These are phyloP conservation scores for Botrytis porri DNA, from an alignment of 2,329 filamentous ascomycete species.

Conservation along the genomic window DNA sequence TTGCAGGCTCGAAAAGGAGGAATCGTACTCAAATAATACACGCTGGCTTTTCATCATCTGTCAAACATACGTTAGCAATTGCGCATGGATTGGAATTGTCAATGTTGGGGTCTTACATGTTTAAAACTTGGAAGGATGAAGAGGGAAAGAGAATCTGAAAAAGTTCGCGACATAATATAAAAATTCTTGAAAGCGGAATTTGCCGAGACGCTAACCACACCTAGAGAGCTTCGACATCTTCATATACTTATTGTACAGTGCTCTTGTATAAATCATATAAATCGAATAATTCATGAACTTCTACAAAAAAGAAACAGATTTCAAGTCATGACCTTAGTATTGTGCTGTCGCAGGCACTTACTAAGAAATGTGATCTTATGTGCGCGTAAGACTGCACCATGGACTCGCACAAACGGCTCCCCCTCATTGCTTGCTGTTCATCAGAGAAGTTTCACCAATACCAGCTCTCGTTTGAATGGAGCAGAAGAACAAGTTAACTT, in stretches of 20 bases:
- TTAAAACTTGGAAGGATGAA: conserved; percentile 99
- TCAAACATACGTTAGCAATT: conserved; percentile 37
- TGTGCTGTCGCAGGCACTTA: conserved; percentile 19
- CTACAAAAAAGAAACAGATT: conserved; percentile 3
- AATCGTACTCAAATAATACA: conserved; percentile 85
- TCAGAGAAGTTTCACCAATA: conserved; percentile 23
- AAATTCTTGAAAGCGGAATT: conserved; percentile 25
- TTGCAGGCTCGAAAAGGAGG: conserved; percentile 60
- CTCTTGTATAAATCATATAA: background rate
- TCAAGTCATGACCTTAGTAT: conserved; percentile 28
- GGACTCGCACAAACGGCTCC: conserved; percentile 7
- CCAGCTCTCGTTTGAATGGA: background rate
- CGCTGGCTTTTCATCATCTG: conserved; percentile 99
- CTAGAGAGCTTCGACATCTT: conserved; percentile 29
- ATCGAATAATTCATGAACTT: background rate
- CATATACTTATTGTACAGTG: background rate
- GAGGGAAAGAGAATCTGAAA: conserved; percentile 46
- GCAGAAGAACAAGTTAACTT: conserved; percentile 14
- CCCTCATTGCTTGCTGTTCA: background rate
- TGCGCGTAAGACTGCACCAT: background rate
- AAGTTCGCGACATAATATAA: conserved; percentile 37
- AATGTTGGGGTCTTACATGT: conserved; percentile 64
- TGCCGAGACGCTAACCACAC: conserved; percentile 28
- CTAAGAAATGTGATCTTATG: background rate
- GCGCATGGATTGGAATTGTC: conserved; percentile 10